Conservation (phyloP, 2,329 filamentous ascomycete genomes). For the Ascocoryne sarcoides region DNA sequence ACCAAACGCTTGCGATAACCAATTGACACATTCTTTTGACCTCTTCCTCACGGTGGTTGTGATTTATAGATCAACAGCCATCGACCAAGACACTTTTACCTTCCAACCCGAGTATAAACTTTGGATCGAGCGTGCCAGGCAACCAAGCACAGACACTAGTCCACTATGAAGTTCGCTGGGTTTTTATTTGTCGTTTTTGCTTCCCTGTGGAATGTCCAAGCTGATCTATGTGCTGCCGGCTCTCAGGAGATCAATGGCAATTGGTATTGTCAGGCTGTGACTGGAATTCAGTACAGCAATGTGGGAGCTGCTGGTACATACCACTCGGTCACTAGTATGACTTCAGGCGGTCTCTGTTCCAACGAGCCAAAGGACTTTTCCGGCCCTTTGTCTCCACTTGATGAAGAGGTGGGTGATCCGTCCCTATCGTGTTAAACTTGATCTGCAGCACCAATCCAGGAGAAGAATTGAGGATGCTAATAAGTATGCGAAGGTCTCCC, state of each 20-base stretch:
- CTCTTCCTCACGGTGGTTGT: not conserved
- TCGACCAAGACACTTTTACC: no score
- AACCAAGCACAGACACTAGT: no score
- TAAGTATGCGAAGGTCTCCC: constrained; percentile 45
- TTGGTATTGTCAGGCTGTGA: constrained; percentile 57
- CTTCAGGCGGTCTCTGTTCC: constrained; percentile 43
- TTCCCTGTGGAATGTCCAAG: not conserved
- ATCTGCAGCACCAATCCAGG: no score
- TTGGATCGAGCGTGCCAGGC: no score
- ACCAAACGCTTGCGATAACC: not conserved
- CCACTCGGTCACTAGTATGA: constrained; percentile 55
- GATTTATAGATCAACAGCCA: no score
- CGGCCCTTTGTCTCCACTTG: constrained; percentile 56
- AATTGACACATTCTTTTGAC: not conserved
- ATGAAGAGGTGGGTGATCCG: constrained; percentile 57
- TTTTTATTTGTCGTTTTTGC: no score
- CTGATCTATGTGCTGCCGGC: constrained; percentile 22
- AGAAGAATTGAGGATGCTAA: constrained; percentile 3
- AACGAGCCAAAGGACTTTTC: constrained; percentile 43
- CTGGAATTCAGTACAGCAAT: constrained; percentile 58
- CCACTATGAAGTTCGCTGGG: no score
- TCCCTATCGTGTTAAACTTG: no score
- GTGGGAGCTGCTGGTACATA: constrained; percentile 54
- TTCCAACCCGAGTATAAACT: no score
- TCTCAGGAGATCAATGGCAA: constrained; percentile 40